A percentile compares a stretch with the other conserved stretches of the same genome.
phyloP scores from a whole-genome alignment of 805 yeast genomes.

The Wickerhamomyces silvicola region DNA sequence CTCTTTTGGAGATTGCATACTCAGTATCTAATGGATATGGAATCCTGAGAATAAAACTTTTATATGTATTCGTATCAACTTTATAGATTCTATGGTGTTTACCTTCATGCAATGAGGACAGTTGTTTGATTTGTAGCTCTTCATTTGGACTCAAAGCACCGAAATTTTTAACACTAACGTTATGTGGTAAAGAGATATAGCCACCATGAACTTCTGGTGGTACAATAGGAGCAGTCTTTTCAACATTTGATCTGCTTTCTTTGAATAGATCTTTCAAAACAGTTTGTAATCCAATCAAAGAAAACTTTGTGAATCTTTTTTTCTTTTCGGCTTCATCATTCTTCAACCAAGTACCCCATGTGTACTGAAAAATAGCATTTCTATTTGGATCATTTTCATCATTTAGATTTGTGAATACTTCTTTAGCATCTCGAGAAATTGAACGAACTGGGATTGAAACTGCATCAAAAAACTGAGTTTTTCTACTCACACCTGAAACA shows the following conservation, averaged over 20 bases:
- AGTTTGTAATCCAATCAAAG: slow-evolving; percentile 66
- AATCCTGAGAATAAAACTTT: slow-evolving; percentile 66
- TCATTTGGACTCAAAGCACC: slow-evolving; percentile 40
- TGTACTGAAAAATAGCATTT: slow-evolving; percentile 71
- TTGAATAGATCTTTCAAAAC: slow-evolving; percentile 40
- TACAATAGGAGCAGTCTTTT: slow-evolving; percentile 20
- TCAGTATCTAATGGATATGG: slow-evolving; percentile 78
- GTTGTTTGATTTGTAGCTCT: slow-evolving; percentile 51
- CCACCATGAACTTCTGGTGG: slow-evolving; percentile 34
- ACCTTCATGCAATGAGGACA: slow-evolving; percentile 87
- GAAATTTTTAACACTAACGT: slow-evolving; percentile 34
- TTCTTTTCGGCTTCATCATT: slow-evolving; percentile 71
- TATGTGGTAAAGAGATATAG: slow-evolving; percentile 41
- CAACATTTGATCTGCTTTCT: slow-evolving; percentile 29
- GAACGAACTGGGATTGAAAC: slow-evolving; percentile 20
- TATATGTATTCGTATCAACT: slow-evolving; percentile 54
- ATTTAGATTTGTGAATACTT: slow-evolving; percentile 43
- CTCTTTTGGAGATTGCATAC: slow-evolving; percentile 53
- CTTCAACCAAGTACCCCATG: slow-evolving; percentile 94
- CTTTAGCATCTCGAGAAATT: slow-evolving; percentile 25
- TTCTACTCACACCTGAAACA: too few species aligned
- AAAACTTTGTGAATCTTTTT: slow-evolving; percentile 73
- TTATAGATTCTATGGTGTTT: slow-evolving; percentile 87
- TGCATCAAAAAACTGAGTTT: too few species aligned
- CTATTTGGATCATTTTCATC: slow-evolving; percentile 64